Evolutionary conservation across 2,329 filamentous ascomycete genomes (phyloP), one percentile per base, ranked within the genome.

Genomic region (Periconia digitata): DNA sequence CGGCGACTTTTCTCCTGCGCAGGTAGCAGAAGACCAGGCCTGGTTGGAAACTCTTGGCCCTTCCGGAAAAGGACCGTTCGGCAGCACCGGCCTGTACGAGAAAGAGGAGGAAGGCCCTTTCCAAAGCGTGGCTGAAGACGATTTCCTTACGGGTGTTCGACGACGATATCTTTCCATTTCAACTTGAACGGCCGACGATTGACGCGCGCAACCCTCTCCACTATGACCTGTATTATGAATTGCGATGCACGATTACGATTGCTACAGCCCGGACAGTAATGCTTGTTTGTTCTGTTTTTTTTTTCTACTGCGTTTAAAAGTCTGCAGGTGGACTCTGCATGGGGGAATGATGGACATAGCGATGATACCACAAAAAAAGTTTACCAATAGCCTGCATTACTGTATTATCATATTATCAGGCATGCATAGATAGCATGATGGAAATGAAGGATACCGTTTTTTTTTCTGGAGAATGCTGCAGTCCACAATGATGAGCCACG

Each of bases 51-150:
- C 59, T 10, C 55, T 65, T 24, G 62, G 61, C 8, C 63, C 69
- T 49, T 64, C 69, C 63, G 64, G 75, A 36, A 78, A 79, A 55
- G 76, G 76, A 0, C 76, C 76, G 1, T 79, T 77, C 50, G 76
- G 76, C 18, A 74, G 70, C 54, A 76, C 74, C 15, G 76, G 76
- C 1, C 66, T 77, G 7, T 79, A 79, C 49, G 76, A 74, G 46
- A 79, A 79, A 47, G 70, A 73, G 38, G 72, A 75, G 43, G 75
- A 76, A 49, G 67, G 68, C 5, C 64, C 63, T 8, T 74, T 73
- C 58, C 68, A 72, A 46, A 63, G 64, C 41, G 66, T 74, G 22
- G 59, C 66, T 15, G 71, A 74, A 43, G 58, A 56, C 36, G 70
- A 71, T n/a, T 74, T 72, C 50, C 55, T 74, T 27, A 51, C 51